Evolutionary conservation across 75 land plant species (phyloP).

Genomic region (Azolla pinnata): DNA sequence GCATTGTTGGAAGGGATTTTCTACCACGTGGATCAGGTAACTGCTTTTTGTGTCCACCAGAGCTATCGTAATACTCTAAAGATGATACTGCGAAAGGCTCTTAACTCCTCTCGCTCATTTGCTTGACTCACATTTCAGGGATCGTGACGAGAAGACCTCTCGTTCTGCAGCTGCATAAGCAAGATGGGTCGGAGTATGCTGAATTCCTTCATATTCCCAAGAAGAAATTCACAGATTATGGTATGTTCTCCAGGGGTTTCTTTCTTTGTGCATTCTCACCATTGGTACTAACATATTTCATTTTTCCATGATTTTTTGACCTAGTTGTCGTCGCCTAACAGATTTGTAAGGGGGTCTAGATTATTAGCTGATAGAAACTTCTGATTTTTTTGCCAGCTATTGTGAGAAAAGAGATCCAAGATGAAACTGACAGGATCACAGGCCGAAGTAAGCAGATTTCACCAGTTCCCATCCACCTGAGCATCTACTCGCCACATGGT

Average conservation of each 20-base stretch:
- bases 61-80: no score
- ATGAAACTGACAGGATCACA: conserved; percentile 80
- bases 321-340: no score
- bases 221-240: conserved; percentile 54
- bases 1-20: conserved; percentile 86
- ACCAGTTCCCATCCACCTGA: conserved; percentile 76
- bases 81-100: no score
- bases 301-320: no score
- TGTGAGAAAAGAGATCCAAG: conserved; percentile 74
- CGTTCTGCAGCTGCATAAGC: conserved; percentile 74
- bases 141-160: conserved; percentile 83
- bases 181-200: conserved; percentile 62
- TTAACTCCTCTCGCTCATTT: no score
- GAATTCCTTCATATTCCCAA: conserved; percentile 71
- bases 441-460: conserved; percentile 70
- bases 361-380: no score
- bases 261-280: no score
- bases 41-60: not conserved
- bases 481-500: conserved; percentile 87
- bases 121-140: no score
- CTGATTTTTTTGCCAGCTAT: conserved; percentile 31
- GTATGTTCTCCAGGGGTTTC: conserved; percentile 37
- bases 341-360: no score
- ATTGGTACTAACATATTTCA: no score
- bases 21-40: conserved; percentile 85